Conservation (phyloP, 495 filamentous ascomycete genomes). For the Xanthoparmelia taractica region DNA sequence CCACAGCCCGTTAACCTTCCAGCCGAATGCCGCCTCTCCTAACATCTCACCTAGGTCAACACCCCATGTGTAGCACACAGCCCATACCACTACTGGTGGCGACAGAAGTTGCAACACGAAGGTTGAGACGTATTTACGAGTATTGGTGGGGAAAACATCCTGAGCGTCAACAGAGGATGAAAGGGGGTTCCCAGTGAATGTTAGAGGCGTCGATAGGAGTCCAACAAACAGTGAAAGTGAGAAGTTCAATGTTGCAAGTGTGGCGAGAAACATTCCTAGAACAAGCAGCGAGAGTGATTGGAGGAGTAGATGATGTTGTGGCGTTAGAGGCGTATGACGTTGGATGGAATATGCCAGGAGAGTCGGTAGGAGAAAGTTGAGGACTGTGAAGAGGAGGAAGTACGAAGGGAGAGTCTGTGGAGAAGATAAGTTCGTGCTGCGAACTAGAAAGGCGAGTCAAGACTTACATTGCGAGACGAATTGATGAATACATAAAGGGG, state of each 20-base stretch:
- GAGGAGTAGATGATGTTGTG: constrained; percentile 66
- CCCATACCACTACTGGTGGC: constrained; percentile 56
- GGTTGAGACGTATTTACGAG: constrained; percentile 26
- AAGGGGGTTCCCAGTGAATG: constrained; percentile 49
- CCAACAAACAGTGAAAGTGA: constrained; percentile 82
- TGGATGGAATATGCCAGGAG: constrained; percentile 47
- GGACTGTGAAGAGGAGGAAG: constrained; percentile 50
- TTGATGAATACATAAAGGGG: constrained; percentile 87
- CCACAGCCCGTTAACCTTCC: constrained; percentile 87
- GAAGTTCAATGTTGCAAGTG: constrained; percentile 95
- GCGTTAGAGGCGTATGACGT: constrained; percentile 43
- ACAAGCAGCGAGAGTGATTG: constrained; percentile 88
- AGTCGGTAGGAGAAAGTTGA: constrained; percentile 53
- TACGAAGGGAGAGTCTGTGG: constrained; percentile 18
- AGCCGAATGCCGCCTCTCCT: constrained; percentile 74
- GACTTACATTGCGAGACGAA: constrained; percentile 52
- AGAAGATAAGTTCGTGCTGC: neutral
- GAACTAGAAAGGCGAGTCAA: constrained; percentile 3
- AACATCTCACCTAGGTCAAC: constrained; percentile 50
- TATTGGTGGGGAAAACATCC: constrained; percentile 15
- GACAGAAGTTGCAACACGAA: constrained; percentile 51
- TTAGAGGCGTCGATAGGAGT: constrained; percentile 64
- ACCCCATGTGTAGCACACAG: constrained; percentile 44
- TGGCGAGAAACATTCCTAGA: constrained; percentile 81
- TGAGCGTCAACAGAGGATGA: constrained; percentile 12